Conservation (phyloP, 139 green algal species). For the Edaphochlamys debaryana region DNA sequence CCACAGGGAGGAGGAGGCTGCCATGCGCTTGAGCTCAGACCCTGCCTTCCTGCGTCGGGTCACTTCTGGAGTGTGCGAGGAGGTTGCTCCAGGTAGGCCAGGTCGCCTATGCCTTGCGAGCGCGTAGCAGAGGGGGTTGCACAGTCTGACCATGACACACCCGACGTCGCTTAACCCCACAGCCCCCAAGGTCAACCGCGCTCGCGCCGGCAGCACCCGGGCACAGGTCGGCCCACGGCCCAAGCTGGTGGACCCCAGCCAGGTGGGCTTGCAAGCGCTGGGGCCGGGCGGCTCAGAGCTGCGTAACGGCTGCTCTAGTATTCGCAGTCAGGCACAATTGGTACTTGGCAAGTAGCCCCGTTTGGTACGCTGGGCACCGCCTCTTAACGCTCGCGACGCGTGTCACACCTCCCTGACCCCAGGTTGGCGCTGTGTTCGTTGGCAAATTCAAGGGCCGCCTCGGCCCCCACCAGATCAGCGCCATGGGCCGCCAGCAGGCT, state of each 20-base stretch:
- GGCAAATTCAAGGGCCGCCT: conserved; percentile 58
- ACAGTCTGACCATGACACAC: too few species aligned
- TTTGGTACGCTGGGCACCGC: too few species aligned
- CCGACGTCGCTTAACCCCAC: too few species aligned
- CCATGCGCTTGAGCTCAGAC: conserved; percentile 64
- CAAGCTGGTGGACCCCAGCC: conserved; percentile 53
- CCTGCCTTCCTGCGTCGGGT: conserved; percentile 59
- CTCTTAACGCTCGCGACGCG: too few species aligned
- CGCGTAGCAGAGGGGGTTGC: background rate
- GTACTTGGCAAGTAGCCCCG: too few species aligned
- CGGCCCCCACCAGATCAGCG: conserved; percentile 54
- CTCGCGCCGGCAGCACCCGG: background rate
- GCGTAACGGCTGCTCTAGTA: too few species aligned
- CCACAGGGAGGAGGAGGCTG: conserved; percentile 77
- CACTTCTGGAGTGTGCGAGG: background rate
- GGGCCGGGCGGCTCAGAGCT: too few species aligned
- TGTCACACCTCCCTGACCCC: too few species aligned
- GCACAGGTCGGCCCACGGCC: conserved; percentile 51
- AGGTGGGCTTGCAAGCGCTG: conserved; percentile 20
- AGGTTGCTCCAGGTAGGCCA: conserved; percentile 3
- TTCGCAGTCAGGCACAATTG: too few species aligned
- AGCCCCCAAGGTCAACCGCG: background rate
- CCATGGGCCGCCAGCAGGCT: conserved; percentile 19
- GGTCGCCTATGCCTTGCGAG: too few species aligned
- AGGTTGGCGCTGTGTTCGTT: conserved; percentile 57